Percentiles rank a stretch among this genome's conserved stretches.
phyloP scores from a whole-genome alignment of 164 flowering plant species.

The Liriodendron chinense region DNA sequence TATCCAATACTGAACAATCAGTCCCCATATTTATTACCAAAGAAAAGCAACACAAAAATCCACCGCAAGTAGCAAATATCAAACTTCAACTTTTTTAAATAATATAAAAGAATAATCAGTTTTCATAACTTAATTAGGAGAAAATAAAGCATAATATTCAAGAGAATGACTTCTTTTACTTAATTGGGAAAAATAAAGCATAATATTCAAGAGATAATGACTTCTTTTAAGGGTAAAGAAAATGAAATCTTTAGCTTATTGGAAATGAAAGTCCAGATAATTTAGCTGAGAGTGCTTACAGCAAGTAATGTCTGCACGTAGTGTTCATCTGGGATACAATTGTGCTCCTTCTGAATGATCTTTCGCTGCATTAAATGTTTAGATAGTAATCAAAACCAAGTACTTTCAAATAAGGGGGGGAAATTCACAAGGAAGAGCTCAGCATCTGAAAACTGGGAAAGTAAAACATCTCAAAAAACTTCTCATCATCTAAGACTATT shows the following conservation, averaged over 20 bases:
- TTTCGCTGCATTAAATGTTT: conserved; percentile 49
- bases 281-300: conserved; percentile 35
- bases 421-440: neutral
- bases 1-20: no score
- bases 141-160: neutral
- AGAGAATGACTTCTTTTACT: neutral
- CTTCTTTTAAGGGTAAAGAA: neutral
- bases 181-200: neutral
- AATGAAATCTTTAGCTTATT: neutral
- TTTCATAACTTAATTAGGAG: no score
- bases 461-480: neutral
- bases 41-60: no score
- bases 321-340: conserved; percentile 97
- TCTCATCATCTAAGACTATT: neutral
- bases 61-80: conserved; percentile 26
- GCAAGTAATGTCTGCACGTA: conserved; percentile 86
- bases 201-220: neutral
- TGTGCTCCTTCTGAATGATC: conserved; percentile 76
- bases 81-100: neutral
- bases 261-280: neutral
- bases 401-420: no score
- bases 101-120: neutral
- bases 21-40: no score
- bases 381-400: neutral
- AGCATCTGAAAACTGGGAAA: conserved; percentile 3